phyloP scores from a whole-genome alignment of 2,329 filamentous ascomycete species.

The Alternaria triticina region DNA sequence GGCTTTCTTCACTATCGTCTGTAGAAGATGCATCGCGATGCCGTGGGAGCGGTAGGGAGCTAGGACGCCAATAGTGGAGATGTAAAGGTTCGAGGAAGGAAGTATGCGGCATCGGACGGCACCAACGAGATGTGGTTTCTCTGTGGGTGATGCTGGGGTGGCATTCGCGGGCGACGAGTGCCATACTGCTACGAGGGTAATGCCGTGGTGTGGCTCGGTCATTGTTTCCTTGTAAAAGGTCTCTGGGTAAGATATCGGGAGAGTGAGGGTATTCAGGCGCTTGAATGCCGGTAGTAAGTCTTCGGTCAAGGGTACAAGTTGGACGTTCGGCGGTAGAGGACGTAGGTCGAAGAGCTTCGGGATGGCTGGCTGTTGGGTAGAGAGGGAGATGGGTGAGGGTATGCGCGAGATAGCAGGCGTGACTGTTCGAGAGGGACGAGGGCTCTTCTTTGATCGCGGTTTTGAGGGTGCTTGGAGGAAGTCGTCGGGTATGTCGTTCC shows the following conservation, averaged over 20 bases:
- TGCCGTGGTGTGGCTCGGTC: constrained; percentile 58
- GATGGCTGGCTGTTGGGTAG: constrained; percentile 11
- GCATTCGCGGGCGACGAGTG: constrained; percentile 38
- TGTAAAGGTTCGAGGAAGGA: constrained; percentile 58
- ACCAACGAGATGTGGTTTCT: constrained; percentile 50
- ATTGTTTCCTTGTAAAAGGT: constrained; percentile 67
- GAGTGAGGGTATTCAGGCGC: constrained; percentile 63
- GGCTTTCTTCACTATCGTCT: constrained; percentile 53
- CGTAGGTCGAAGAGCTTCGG: constrained; percentile 35
- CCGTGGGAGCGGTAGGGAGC: constrained; percentile 65
- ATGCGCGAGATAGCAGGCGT: constrained; percentile 27
- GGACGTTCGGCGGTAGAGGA: constrained; percentile 57
- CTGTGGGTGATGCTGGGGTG: constrained; percentile 2
- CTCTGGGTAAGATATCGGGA: constrained; percentile 67
- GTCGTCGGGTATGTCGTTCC: constrained; percentile 38
- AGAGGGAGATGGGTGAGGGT: constrained; percentile 19
- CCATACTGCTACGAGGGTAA: constrained; percentile 67
- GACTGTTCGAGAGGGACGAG: constrained; percentile 24
- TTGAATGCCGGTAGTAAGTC: constrained; percentile 63
- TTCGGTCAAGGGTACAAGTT: constrained; percentile 59
- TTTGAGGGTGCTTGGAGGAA: constrained; percentile 32
- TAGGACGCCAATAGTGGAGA: constrained; percentile 65
- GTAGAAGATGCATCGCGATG: constrained; percentile 62
- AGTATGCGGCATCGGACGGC: constrained; percentile 57
- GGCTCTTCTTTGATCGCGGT: constrained; percentile 33